phyloP scores from a whole-genome alignment of 2,329 filamentous ascomycete species.

The Elsinoe fawcettii region DNA sequence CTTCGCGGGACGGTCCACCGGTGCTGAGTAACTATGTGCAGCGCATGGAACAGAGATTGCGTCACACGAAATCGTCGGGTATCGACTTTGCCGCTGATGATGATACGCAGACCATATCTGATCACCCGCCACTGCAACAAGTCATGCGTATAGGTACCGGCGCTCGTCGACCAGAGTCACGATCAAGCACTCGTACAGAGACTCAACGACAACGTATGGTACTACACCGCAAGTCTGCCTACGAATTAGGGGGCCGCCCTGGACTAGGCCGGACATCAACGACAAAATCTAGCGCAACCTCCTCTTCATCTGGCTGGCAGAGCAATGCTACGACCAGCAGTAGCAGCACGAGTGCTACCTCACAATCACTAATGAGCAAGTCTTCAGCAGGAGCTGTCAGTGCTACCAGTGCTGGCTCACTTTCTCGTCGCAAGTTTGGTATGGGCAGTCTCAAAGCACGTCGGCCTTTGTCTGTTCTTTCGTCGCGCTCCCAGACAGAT shows the following conservation, averaged over 20 bases:
- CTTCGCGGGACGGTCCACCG: constrained; percentile 47
- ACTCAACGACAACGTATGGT: constrained; percentile 14
- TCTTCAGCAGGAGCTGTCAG: constrained; percentile 84
- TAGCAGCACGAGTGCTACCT: constrained; percentile 67
- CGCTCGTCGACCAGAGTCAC: constrained; percentile 52
- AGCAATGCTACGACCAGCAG: constrained; percentile 38
- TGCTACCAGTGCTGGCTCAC: constrained; percentile 88
- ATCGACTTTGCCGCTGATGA: constrained; percentile 21
- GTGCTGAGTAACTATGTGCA: constrained; percentile 81
- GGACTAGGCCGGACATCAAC: constrained; percentile 73
- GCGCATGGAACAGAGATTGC: constrained; percentile 78
- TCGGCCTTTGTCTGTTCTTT: constrained; percentile 19
- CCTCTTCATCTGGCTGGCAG: constrained; percentile 49
- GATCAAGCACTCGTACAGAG: constrained; percentile 39
- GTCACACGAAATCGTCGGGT: constrained; percentile 54
- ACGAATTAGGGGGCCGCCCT: constrained; percentile 60
- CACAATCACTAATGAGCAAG: constrained; percentile 87
- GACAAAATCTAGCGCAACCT: constrained; percentile 78
- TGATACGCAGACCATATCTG: constrained; percentile 31
- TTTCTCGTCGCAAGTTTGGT: constrained; percentile 64
- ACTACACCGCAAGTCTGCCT: constrained; percentile 61
- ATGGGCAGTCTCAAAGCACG: constrained; percentile 32
- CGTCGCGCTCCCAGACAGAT: constrained; percentile 18
- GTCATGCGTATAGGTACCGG: constrained; percentile 9
- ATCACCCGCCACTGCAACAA: constrained; percentile 29